Percentiles rank a stretch among this genome's conserved stretches.
Evolutionary conservation across 75 land plant genomes (phyloP).

Genomic region (Selaginella tamariscina): DNA sequence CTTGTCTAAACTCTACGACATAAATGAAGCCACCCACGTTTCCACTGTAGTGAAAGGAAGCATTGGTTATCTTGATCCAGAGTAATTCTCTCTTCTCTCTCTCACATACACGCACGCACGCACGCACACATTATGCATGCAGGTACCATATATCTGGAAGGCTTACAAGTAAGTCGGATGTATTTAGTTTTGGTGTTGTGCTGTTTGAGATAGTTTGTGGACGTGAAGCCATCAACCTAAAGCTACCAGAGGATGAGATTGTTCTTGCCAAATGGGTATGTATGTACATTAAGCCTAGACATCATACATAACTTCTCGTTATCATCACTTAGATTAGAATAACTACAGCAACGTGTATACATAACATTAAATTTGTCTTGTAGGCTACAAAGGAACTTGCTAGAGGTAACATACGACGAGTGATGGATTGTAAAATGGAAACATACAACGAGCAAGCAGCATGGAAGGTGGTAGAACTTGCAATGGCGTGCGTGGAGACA

Average conservation of each 20-base stretch:
- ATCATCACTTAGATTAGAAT: too few relatives aligned
- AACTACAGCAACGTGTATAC: too few relatives aligned
- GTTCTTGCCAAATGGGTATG: neutral
- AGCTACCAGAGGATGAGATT: neutral
- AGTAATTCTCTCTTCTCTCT: neutral
- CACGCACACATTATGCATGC: neutral
- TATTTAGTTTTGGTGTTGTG: neutral
- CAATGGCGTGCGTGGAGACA: conserved; percentile 5
- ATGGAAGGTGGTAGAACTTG: conserved; percentile 2
- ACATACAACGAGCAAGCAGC: neutral
- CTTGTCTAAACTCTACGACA: neutral
- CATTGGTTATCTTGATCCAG: neutral
- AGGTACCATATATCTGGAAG: neutral
- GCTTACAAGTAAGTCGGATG: neutral
- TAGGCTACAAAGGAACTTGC: neutral
- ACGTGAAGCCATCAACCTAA: neutral
- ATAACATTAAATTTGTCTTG: neutral
- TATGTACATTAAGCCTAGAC: too few relatives aligned
- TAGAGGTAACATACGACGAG: neutral
- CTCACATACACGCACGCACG: too few relatives aligned
- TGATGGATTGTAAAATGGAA: neutral
- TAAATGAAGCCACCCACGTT: neutral
- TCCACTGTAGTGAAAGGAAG: neutral
- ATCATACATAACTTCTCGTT: too few relatives aligned
- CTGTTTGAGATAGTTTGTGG: neutral